These are phyloP conservation scores for Trichosanthes cucumerina DNA, from an alignment of 306 rosid species.

Conservation along the genomic window DNA sequence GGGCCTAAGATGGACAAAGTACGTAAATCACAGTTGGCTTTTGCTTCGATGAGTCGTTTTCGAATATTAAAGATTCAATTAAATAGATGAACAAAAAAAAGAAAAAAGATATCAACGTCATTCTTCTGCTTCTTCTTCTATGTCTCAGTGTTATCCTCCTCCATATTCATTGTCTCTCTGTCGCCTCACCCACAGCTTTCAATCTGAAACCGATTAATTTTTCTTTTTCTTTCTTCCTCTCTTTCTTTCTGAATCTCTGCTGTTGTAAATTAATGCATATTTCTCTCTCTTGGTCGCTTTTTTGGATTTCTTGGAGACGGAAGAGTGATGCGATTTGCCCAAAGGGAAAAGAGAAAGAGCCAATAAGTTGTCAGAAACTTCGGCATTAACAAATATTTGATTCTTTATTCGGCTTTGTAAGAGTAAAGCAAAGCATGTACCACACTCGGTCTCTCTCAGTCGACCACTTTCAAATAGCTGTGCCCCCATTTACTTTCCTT, in stretches of 20 bases:
- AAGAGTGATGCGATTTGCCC: conserved; percentile 29
- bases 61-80: conserved; percentile 41
- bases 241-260: conserved; percentile 1
- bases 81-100: not conserved
- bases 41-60: conserved; percentile 60
- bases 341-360: conserved; percentile 22
- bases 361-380: conserved; percentile 32
- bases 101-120: not conserved
- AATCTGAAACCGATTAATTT: conserved; percentile 6
- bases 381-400: conserved; percentile 22
- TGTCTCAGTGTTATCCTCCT: not conserved
- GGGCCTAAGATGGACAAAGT: conserved; percentile 14
- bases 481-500: conserved; percentile 31
- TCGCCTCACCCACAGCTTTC: not conserved
- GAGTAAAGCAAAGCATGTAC: conserved; percentile 32
- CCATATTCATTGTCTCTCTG: conserved; percentile 9
- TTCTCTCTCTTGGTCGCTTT: conserved; percentile 28
- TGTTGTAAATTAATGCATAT: conserved; percentile 3
- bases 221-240: not conserved
- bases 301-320: conserved; percentile 20
- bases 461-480: conserved; percentile 26
- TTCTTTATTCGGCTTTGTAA: conserved; percentile 24
- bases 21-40: conserved; percentile 22
- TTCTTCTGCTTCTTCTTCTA: conserved; percentile 22
- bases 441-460: conserved; percentile 24